Evolutionary conservation across 768 basidiomycete genomes (phyloP).

Genomic region (Lentinula edodes): DNA sequence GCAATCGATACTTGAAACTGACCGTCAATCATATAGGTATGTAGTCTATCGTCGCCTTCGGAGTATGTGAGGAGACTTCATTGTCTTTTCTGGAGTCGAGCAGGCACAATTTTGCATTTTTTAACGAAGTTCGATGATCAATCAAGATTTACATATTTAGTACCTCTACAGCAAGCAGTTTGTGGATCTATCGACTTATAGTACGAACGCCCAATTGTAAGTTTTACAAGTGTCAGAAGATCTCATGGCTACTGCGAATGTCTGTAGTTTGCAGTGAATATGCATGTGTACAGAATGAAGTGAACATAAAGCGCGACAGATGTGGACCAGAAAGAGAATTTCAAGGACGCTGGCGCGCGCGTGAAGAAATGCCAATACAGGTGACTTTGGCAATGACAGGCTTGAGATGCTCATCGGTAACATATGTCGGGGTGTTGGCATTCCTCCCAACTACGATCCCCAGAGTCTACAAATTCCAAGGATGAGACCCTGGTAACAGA

Average conservation of each 20-base stretch:
- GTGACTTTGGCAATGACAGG: conserved; percentile 38
- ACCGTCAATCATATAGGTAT: not conserved
- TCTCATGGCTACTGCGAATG: no score
- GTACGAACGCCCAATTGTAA: no score
- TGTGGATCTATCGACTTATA: no score
- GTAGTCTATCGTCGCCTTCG: not conserved
- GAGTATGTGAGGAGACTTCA: not conserved
- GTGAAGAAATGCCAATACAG: conserved; percentile 19
- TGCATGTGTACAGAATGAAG: no score
- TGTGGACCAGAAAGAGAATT: not conserved
- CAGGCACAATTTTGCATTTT: not conserved
- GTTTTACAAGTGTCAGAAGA: no score
- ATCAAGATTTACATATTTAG: not conserved
- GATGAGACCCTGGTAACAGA: conserved; percentile 7
- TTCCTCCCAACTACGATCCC: conserved; percentile 34
- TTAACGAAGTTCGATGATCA: no score
- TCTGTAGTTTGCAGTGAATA: no score
- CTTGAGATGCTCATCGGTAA: conserved; percentile 39
- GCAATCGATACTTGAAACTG: not conserved
- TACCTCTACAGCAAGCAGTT: no score
- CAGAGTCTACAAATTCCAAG: conserved; percentile 25
- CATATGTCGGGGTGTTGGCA: conserved; percentile 29
- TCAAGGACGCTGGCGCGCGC: not conserved
- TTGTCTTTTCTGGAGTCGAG: conserved; percentile 1
- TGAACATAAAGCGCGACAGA: no score